Evolutionary conservation across 495 filamentous ascomycete genomes (phyloP), one percentile per base, ranked within the genome.

Genomic region (Penicillium alfredii): DNA sequence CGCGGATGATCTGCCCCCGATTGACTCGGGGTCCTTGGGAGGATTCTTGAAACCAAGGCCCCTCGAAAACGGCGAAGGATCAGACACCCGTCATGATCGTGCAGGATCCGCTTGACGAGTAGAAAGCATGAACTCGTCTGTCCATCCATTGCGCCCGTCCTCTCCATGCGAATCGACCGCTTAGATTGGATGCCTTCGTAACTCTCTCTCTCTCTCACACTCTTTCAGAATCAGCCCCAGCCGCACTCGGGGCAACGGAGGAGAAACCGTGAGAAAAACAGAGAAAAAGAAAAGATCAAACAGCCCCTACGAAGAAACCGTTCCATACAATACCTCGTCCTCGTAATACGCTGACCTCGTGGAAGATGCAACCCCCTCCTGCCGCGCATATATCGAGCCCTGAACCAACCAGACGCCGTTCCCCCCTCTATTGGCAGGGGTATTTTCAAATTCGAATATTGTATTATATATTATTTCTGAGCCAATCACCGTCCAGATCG

Each of bases 341-440:
- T 25, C 9, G 47, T 55, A 55, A 55, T 55, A 55, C 51, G 4
- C 25, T 12, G 39, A 45, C 41, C 42, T 16, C 10, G 41, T 44
- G 33, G 26, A 24, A 51, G 44, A 52, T 53, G 45, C 49, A 59
- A 45, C 49, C 45, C 45, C n/a, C n/a, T n/a, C n/a, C 52, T 42
- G 40, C 41, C 34, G 27, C 46, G 52, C n/a, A 55, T 47, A 47
- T 51, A 58, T 55, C 45, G 38, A 39, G 22, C 33, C n/a, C 8
- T 22, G 34, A 40, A 45, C 58, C 58, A 62, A 60, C 56, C 56
- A 62, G 9, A 43, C 29, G 35, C 45, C 43, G 38, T 45, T 51
- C 22, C 41, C 46, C 41, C 51, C 40, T 44, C 38, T 35, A 43
- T 34, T 35, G 12, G 32, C 45, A 40, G 48, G 48, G 43, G 42